These are phyloP conservation scores for Microdochium paspali DNA, from an alignment of 2,329 filamentous ascomycete species.

Conservation along the genomic window DNA sequence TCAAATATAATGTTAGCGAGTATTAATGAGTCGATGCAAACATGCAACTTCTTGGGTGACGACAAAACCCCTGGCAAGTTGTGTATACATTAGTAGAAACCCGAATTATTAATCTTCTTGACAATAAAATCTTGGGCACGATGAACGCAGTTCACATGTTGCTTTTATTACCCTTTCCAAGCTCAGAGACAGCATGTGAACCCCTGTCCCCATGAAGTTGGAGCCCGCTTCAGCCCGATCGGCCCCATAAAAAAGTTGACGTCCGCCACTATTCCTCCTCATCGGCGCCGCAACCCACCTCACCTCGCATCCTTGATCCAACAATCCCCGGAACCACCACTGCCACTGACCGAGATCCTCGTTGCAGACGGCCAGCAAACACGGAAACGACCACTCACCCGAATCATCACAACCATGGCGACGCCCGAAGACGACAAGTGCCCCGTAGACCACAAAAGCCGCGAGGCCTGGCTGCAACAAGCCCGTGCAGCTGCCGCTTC, in stretches of 20 bases:
- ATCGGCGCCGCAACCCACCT: background rate
- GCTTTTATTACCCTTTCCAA: no score
- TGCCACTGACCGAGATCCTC: no score
- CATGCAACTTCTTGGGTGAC: no score
- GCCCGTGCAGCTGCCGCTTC: slow-evolving; percentile 39
- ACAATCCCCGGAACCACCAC: background rate
- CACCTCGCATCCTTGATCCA: background rate
- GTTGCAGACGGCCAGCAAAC: no score
- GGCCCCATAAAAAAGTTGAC: background rate
- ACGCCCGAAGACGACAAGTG: slow-evolving; percentile 35
- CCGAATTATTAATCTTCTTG: no score
- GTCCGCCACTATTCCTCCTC: background rate
- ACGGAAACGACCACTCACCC: slow-evolving; percentile 1
- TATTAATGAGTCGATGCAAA: no score
- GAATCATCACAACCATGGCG: slow-evolving; percentile 6
- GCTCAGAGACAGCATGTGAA: no score
- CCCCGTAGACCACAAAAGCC: slow-evolving; percentile 83
- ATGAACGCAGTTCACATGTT: no score
- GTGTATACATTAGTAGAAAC: no score
- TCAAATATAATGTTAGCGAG: no score
- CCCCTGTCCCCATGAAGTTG: background rate
- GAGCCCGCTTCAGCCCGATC: background rate
- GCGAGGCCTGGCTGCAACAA: slow-evolving; percentile 76
- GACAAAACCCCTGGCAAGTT: no score
- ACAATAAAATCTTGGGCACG: no score